A percentile compares a stretch with the other conserved stretches of the same genome.
These are phyloP conservation scores for Pistacia atlantica DNA, from an alignment of 345 rosid genomes.

Conservation along the genomic window DNA sequence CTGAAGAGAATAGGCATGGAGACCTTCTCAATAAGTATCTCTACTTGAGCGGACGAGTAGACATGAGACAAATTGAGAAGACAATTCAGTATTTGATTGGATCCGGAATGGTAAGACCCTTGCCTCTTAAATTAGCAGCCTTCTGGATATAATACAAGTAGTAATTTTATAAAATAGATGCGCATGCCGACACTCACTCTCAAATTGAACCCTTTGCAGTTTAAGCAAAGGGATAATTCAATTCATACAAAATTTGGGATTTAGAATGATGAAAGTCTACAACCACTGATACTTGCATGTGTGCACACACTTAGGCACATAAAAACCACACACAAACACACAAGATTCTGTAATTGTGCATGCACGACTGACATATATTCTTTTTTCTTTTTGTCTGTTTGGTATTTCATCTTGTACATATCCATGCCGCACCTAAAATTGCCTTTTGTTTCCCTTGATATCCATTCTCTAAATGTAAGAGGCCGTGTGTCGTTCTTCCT, in stretches of 20 bases:
- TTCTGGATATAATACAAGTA: not conserved
- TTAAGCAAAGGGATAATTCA: not conserved
- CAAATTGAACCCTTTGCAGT: not conserved
- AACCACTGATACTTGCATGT: too few relatives aligned
- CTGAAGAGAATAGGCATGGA: constrained; percentile 81
- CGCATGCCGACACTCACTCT: not conserved
- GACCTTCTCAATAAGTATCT: constrained; percentile 74
- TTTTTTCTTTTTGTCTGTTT: not conserved
- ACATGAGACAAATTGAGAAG: constrained; percentile 74
- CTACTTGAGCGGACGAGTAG: constrained; percentile 69
- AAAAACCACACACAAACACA: not conserved
- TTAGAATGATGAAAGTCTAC: not conserved
- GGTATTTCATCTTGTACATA: not conserved
- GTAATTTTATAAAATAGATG: not conserved
- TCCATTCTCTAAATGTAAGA: not conserved
- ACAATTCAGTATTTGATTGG: constrained; percentile 72
- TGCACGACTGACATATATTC: not conserved
- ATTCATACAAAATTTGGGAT: not conserved
- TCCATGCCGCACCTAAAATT: not conserved
- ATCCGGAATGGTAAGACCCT: constrained; percentile 70
- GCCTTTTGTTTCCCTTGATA: not conserved
- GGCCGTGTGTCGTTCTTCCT: too few relatives aligned
- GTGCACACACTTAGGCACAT: not conserved
- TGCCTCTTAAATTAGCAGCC: constrained; percentile 1
- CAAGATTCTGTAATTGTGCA: not conserved